These are phyloP conservation scores for Xylaria sp. DNA, from an alignment of 2,329 filamentous ascomycete species.

Conservation along the genomic window DNA sequence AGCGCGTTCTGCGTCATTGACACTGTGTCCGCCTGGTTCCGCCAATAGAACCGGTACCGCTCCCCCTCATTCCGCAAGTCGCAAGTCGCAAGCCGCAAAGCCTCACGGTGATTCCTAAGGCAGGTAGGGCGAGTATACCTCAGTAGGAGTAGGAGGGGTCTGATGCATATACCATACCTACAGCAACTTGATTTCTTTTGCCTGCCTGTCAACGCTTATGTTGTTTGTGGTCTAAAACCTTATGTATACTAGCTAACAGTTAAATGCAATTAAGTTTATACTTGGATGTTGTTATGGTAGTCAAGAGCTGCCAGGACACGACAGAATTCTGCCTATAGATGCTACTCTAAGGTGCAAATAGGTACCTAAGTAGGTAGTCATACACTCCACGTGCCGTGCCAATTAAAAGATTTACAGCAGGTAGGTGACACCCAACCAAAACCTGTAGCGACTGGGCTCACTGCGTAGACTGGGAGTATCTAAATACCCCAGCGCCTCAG, in stretches of 20 bases:
- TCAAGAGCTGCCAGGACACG: not conserved
- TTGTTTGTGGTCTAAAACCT: not conserved
- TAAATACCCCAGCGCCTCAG: not conserved
- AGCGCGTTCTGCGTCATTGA: not conserved
- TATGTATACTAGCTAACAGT: not conserved
- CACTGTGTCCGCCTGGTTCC: slow-evolving; percentile 19
- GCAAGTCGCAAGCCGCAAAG: too few relatives aligned
- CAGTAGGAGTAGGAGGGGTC: too few relatives aligned
- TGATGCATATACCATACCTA: not conserved
- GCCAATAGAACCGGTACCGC: not conserved
- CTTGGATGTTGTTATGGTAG: not conserved
- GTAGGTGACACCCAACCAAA: slow-evolving; percentile 6
- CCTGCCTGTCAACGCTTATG: not conserved
- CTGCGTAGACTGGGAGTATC: not conserved
- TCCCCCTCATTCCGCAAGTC: slow-evolving; percentile 7
- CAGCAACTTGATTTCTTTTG: not conserved
- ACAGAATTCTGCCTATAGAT: not conserved
- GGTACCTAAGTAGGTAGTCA: too few relatives aligned
- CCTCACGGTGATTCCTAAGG: too few relatives aligned
- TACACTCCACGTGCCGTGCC: not conserved
- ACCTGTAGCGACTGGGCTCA: not conserved
- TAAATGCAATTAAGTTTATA: not conserved
- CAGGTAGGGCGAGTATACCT: not conserved
- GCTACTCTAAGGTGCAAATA: not conserved
- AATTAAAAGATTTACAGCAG: slow-evolving; percentile 10